Percentiles rank a stretch among this genome's conserved stretches.
These are phyloP conservation scores for Hemileccinum rubropunctum DNA, from an alignment of 768 basidiomycete species.

Conservation along the genomic window DNA sequence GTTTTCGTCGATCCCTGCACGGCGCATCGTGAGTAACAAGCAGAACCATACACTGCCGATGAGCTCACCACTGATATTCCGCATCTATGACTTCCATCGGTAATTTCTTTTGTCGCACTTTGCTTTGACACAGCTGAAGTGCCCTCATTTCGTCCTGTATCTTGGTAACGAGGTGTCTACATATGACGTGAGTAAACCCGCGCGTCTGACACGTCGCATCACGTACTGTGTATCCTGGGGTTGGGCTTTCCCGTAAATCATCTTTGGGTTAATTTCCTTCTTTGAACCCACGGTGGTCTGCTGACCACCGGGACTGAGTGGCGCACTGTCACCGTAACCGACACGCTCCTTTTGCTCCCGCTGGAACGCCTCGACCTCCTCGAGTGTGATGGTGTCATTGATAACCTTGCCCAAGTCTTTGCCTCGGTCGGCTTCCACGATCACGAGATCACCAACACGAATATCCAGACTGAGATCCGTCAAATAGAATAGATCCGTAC, in stretches of 20 bases:
- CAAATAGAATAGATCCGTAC: constrained; percentile 92
- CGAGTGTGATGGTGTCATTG: constrained; percentile 86
- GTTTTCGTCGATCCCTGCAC: constrained; percentile 90
- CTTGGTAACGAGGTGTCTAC: constrained; percentile 75
- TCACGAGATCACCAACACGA: constrained; percentile 86
- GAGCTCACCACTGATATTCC: constrained; percentile 91
- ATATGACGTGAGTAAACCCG: constrained; percentile 6
- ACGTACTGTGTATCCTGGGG: constrained; percentile 78
- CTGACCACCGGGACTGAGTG: constrained; percentile 48
- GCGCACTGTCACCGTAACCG: constrained; percentile 40
- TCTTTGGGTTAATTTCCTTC: constrained; percentile 96
- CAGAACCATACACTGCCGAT: not conserved
- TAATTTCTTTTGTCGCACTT: constrained; percentile 89
- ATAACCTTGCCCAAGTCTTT: constrained; percentile 90
- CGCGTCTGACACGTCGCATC: not conserved
- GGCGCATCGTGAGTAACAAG: not conserved
- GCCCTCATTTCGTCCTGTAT: constrained; percentile 91
- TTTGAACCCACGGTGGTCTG: constrained; percentile 43
- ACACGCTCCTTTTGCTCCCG: constrained; percentile 66
- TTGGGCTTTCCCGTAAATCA: constrained; percentile 88
- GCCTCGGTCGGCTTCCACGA: constrained; percentile 95
- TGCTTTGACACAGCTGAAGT: constrained; percentile 84
- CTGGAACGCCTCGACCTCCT: constrained; percentile 90
- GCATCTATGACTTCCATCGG: constrained; percentile 99
- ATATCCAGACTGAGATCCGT: constrained; percentile 66